Base-by-base conservation (phyloP, 768 basidiomycete species). In the Russula sp. region DNA sequence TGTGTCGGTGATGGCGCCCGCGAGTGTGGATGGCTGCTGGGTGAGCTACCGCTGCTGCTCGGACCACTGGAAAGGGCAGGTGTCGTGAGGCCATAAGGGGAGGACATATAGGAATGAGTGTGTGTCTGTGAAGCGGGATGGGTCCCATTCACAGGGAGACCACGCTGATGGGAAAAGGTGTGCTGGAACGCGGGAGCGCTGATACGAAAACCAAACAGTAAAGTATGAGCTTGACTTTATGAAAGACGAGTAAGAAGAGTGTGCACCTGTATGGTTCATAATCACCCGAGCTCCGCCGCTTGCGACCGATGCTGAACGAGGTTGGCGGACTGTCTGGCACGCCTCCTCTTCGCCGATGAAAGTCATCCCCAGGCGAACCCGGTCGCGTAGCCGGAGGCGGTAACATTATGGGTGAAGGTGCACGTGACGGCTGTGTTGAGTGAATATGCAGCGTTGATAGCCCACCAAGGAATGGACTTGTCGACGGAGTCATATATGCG, bases 401-500 rank as follows among this genome's bases (percentile, higher is more conserved):
- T 1, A 88, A 75, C 11, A 81, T 74, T 59, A 88, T 81, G 7
- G 89, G 87, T 3, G 85, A 86, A 0, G 89, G 86, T 0, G 86
- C 88, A 49, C 88, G 81, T 11, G 85, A 87, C 0, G 84, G 82
- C 55, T 81, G 81, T 3, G 85, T 75, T 1, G 85, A 86, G 68
- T 89, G 87, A 47, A 91, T 81, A 67, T 89, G 85, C 60, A 92
- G 79, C 7, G 85, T 86, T 57, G 86, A 80, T 66, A 92, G 73
- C 2, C 88, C 87, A 0, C 86, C 89, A 22, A 92, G 81, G 79
- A 92, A 90, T 0, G 89, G 89, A 61, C 86, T 88, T 1, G 88
- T 85, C 20, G 84, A 86, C 1, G 89, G 89, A 0, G 89, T 90
- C 53, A 67, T 68, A 67, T 71, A 72, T 22, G 71, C 56, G 65